Evolutionary conservation across 2,329 filamentous ascomycete species (phyloP).

Genomic region (Beauveria asiatica): DNA sequence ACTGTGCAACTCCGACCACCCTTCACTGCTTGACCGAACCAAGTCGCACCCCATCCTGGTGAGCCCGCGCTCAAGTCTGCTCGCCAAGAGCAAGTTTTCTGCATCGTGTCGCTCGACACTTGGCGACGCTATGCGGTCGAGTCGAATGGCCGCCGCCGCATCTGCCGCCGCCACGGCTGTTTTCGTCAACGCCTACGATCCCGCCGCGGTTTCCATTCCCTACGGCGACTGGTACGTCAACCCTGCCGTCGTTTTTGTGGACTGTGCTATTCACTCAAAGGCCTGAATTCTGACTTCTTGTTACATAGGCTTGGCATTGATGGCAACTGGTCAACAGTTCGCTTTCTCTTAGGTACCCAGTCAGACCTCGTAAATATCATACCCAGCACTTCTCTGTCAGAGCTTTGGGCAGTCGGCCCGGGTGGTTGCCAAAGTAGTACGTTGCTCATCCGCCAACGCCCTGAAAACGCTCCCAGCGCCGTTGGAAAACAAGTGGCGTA

Average conservation of each 20-base stretch:
- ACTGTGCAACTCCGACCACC: not conserved
- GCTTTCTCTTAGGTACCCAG: constrained; percentile 39
- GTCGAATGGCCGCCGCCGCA: constrained; percentile 8
- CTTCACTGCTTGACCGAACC: not conserved
- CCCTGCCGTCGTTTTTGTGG: no score
- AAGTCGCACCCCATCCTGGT: not conserved
- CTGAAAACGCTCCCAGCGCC: not conserved
- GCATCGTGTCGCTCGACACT: constrained; percentile 1
- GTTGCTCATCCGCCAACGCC: constrained; percentile 16
- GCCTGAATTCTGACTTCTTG: not conserved
- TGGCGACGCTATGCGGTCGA: constrained; percentile 7
- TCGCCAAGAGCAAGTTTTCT: not conserved
- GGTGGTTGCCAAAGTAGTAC: constrained; percentile 45
- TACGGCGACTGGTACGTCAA: constrained; percentile 9
- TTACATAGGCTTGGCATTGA: constrained; percentile 52
- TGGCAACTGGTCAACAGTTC: constrained; percentile 64
- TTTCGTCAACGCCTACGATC: constrained; percentile 4
- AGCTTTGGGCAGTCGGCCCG: constrained; percentile 59
- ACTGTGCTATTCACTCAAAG: no score
- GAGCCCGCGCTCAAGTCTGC: not conserved
- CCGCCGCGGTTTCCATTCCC: constrained; percentile 2
- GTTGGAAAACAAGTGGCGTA: not conserved
- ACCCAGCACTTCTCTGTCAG: constrained; percentile 60
- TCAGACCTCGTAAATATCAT: constrained; percentile 29
- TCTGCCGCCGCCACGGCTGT: constrained; percentile 1